Base-by-base conservation (phyloP, 768 basidiomycete species). In the Fomitopsis pulvina region DNA sequence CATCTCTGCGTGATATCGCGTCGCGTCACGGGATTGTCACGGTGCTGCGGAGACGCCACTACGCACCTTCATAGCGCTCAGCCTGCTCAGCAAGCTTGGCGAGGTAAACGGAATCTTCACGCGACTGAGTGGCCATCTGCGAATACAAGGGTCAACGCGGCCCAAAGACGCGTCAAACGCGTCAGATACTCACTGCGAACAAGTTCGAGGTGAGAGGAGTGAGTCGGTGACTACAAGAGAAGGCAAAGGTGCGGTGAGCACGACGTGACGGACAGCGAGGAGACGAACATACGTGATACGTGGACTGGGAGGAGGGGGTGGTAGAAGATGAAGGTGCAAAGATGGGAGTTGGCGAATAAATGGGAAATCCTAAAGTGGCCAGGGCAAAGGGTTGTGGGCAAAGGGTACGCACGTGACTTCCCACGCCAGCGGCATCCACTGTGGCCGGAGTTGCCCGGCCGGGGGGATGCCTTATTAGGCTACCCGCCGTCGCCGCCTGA, bases 61-160 rank as follows among this genome's bases (percentile, higher is more conserved):
- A 66, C 75, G 44, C 39, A 87, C 94, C 94, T 78, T 97, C 94
- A 69, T 97, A 98, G 45, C 95, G 94, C 81, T 98, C 94, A 63
- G 95, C 95, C 78, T 97, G 93, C 79, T 97, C 93, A 69, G 92
- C 92, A 78, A 97, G 92, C 90, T 98, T 98, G 77, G 95, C 94
- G 74, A 96, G 93, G 81, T 97, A 98, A 73, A 98, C 94, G 63
- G 87, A 92, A 72, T 94, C 91, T 83, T 94, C 92, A 66, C 92
- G 91, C 68, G 81, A 75, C 66, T 86, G 85, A 66, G 83, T 7
- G 69, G 58, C 46, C 88, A 89, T 89, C 86, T 88, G 43, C 30
- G 11, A 41, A 37, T 46, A 40, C 30, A 20, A 38, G 65, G 51
- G 57, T 61, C 34, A 66, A 66, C 54, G 52, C 59, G 27, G 22